Evolutionary conservation across 495 filamentous ascomycete species (phyloP), one percentile per base, ranked within the genome.

Genomic region (Trichoderma gamsii): DNA sequence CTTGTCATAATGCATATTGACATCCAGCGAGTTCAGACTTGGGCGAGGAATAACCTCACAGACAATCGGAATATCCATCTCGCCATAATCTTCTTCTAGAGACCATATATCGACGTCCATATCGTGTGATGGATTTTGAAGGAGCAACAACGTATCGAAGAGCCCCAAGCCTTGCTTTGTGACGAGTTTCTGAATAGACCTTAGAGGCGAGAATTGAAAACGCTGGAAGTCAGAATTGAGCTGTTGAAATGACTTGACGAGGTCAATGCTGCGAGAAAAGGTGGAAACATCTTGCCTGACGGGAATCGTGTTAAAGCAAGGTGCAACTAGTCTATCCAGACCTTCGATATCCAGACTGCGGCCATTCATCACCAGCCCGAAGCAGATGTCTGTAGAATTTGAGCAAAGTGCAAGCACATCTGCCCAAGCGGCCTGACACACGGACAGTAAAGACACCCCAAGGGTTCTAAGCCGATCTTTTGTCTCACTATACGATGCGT

Each of bases 241-340:
- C 0, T 69, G 72, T 41, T 91, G 87, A 8, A 90, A 79, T 1
- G 74, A 73, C 41, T 79, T 80, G 68, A 82, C 78, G 18, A 90
- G 70, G 11, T 87, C 83, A n/a, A 78, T 64, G 66, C 87, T 87
- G 18, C 74, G 69, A 65, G 81, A 68, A 64, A 73, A 27, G 59
- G 67, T 13, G 66, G 77, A 72, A n/a, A 88, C 65, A 38, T 84
- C 73, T 66, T 89, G 75, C 23, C 92, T 83, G n/a, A 92, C 77
- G 1, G 93, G 92, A 25, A 97, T 80, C 0, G 93, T 97, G 69
- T 94, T 96, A 78, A 97, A 95, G 73, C 92, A 92, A 1, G 93
- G 93, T 1, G 90, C 88, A 25, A 96, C 84, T 11, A 97, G 86
- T 6, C 86, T 80, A 15, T 91, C 85, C 35, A 94, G 81, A 4